Base-by-base conservation (phyloP, 2,329 filamentous ascomycete species). In the Dichotomopilus funicola region DNA sequence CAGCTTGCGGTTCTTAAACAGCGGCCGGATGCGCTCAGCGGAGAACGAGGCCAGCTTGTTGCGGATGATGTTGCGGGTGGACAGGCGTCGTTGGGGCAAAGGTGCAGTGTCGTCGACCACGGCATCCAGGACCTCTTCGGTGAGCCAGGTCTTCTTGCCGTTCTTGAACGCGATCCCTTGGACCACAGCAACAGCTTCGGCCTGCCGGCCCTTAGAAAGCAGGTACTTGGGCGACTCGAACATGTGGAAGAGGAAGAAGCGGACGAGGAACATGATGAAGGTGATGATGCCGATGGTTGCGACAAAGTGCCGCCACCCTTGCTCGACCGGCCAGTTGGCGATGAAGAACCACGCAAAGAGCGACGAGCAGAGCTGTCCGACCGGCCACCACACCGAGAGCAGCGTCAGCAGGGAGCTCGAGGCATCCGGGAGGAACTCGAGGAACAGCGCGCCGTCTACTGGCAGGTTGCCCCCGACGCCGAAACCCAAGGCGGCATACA, bases 191-290 rank as follows among this genome's bases (percentile, higher is more conserved):
- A 95, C 87, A 1, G 89, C 89, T 65, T 94, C 89, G 11, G 81
- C 73, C 68, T 95, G 86, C 6, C 87, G 81, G 38, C 88, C 87
- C n/a, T 82, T 78, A 19, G 85, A 87, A 8, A 95, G 80, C 31
- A 95, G 75, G 65, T 85, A 95, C 68, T 94, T 94, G 46, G 90
- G 90, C 5, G 89, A 94, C 67, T 95, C 90, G 67, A 88, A 89
- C 10, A 95, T 79, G 58, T 86, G 82, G 71, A 95, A 95, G 58
- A 91, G 66, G 70, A 90, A 85, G 75, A 90, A 91, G 13, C 90
- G 88, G 58, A 83, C 73, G 49, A 87, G 69, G 65, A 91, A 95
- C 86, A 94, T 90, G 71, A 76, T 68, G 59, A 94, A 82, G 0
- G 89, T 94, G 61, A 83, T 71, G 37, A 86, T 73, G 47, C 89